These are phyloP conservation scores for Tanacetum coccineum DNA, from an alignment of 129 eudicot species.

Conservation along the genomic window DNA sequence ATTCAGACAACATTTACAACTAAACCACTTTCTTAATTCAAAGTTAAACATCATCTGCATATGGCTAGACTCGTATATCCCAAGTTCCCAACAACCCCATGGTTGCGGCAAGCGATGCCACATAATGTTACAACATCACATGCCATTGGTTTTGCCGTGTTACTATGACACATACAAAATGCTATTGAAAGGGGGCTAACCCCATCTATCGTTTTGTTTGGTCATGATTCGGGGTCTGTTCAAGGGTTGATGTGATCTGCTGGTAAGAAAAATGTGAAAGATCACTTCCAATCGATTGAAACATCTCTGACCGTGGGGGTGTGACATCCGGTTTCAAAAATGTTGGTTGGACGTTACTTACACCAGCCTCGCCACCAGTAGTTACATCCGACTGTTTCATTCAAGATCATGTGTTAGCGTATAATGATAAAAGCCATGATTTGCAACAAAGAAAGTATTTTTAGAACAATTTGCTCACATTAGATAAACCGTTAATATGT, in stretches of 20 bases:
- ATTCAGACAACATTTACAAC: slow-evolving; percentile 16
- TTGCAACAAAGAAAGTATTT: background rate
- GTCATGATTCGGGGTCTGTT: slow-evolving; percentile 4
- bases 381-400: slow-evolving; percentile 38
- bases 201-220: slow-evolving; percentile 18
- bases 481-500: slow-evolving; percentile 65
- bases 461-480: slow-evolving; percentile 38
- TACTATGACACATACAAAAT: slow-evolving; percentile 18
- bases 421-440: background rate
- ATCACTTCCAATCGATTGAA: slow-evolving; percentile 35
- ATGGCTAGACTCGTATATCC: slow-evolving; percentile 13
- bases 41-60: slow-evolving; percentile 11
- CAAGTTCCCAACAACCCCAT: background rate
- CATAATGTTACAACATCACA: slow-evolving; percentile 17
- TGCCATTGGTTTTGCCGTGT: slow-evolving; percentile 1
- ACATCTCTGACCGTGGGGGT: slow-evolving; percentile 40
- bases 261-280: slow-evolving; percentile 30
- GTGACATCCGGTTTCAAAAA: slow-evolving; percentile 24
- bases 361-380: slow-evolving; percentile 19
- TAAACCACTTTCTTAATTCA: slow-evolving; percentile 9
- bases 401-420: slow-evolving; percentile 17
- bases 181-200: background rate
- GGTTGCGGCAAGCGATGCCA: slow-evolving; percentile 6
- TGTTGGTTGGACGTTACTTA: slow-evolving; percentile 16
- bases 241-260: slow-evolving; percentile 14